Conservation (phyloP, 2,329 filamentous ascomycete species). For the Trichoderma koningii region DNA sequence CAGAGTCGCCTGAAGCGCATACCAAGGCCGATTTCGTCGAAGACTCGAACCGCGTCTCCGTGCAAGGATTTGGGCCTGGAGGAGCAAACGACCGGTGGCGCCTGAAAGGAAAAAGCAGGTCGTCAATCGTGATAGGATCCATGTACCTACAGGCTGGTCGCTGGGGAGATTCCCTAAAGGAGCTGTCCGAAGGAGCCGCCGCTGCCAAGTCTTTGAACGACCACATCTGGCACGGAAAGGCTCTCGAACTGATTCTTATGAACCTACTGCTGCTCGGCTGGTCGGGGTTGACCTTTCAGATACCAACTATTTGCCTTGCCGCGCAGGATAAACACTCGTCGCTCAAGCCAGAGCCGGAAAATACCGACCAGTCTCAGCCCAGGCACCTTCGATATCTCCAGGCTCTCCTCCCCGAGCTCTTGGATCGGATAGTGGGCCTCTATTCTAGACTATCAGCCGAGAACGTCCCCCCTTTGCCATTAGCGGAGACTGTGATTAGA, state of each 20-base stretch:
- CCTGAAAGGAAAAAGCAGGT: slow-evolving; percentile 77
- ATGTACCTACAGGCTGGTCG: slow-evolving; percentile 86
- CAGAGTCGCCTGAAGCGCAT: slow-evolving; percentile 47
- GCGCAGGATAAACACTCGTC: slow-evolving; percentile 50
- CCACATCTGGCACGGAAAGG: slow-evolving; percentile 97
- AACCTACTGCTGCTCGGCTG: slow-evolving; percentile 83
- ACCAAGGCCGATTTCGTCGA: slow-evolving; percentile 46
- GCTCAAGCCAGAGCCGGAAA: slow-evolving; percentile 36
- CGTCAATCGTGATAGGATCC: slow-evolving; percentile 77
- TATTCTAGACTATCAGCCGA: slow-evolving; percentile 73
- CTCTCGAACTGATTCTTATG: slow-evolving; percentile 81
- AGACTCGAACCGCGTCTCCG: slow-evolving; percentile 59
- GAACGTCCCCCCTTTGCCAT: slow-evolving; percentile 68
- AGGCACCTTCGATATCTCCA: slow-evolving; percentile 58
- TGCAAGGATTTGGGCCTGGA: slow-evolving; percentile 70
- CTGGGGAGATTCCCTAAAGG: slow-evolving; percentile 84
- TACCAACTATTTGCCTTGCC: slow-evolving; percentile 60
- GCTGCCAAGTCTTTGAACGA: slow-evolving; percentile 80
- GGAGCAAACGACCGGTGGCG: slow-evolving; percentile 76
- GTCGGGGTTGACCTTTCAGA: slow-evolving; percentile 79
- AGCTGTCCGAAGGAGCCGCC: slow-evolving; percentile 77
- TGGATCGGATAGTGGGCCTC: slow-evolving; percentile 72
- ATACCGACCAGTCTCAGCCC: slow-evolving; percentile 49
- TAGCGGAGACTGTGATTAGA: slow-evolving; percentile 73
- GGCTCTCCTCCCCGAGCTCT: slow-evolving; percentile 67